phyloP scores from a whole-genome alignment of 2,329 filamentous ascomycete species.

The Huntiella omanensis region DNA sequence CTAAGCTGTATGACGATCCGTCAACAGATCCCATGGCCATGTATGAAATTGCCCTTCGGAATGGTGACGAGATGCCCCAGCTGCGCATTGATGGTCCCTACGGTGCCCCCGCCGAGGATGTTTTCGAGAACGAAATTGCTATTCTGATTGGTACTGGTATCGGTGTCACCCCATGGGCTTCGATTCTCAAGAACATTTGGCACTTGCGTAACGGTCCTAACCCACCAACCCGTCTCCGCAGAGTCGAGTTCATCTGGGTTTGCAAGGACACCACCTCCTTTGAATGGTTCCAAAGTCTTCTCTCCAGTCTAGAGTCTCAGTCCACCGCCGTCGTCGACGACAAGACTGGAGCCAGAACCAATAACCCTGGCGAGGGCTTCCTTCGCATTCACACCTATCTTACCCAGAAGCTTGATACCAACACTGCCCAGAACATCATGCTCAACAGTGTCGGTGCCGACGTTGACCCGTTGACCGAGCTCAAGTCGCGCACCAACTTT shows the following conservation, averaged over 20 bases:
- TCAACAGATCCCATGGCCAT: conserved; percentile 60
- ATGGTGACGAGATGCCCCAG: conserved; percentile 64
- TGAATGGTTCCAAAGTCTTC: conserved; percentile 80
- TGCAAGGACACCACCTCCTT: conserved; percentile 78
- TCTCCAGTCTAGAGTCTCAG: conserved; percentile 65
- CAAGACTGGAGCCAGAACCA: conserved; percentile 36
- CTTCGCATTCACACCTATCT: conserved; percentile 81
- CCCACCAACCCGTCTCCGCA: conserved; percentile 58
- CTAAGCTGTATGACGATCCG: conserved; percentile 56
- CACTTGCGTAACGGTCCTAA: conserved; percentile 66
- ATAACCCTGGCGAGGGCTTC: conserved; percentile 45
- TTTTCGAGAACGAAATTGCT: conserved; percentile 67
- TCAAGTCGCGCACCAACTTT: conserved; percentile 68
- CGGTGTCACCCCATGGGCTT: conserved; percentile 58
- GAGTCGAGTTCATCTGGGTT: conserved; percentile 88
- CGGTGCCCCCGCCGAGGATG: conserved; percentile 80
- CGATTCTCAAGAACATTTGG: conserved; percentile 80
- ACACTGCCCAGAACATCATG: conserved; percentile 76
- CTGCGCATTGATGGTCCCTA: conserved; percentile 77
- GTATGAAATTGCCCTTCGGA: conserved; percentile 76
- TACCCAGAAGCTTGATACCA: conserved; percentile 64
- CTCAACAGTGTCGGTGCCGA: conserved; percentile 72
- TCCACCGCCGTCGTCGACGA: conserved; percentile 31
- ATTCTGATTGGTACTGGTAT: conserved; percentile 64
- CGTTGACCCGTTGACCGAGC: conserved; percentile 65